phyloP scores from a whole-genome alignment of 202 grass and related monocot genomes.

The Dendrocalamus latiflorus region DNA sequence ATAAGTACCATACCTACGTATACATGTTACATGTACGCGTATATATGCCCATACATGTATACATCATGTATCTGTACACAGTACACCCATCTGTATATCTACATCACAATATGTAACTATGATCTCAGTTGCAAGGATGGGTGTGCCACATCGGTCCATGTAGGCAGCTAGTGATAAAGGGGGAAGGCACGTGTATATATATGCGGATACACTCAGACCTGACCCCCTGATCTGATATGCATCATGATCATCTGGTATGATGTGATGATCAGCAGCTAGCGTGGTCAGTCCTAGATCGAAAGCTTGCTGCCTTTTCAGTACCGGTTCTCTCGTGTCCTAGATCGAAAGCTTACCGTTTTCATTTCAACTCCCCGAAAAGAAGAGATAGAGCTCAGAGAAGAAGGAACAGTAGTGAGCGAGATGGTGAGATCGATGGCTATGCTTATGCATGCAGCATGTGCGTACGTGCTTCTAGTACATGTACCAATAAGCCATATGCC shows the following conservation, averaged over 20 bases:
- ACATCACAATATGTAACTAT: too few species aligned
- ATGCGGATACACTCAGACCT: constrained; percentile 27
- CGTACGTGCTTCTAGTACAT: too few species aligned
- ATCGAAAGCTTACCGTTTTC: too few species aligned
- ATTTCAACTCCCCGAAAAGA: too few species aligned
- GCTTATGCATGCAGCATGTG: neutral
- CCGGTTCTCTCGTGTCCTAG: neutral
- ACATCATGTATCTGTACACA: neutral
- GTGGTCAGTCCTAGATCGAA: neutral
- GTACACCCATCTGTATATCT: neutral
- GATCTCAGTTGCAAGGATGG: neutral
- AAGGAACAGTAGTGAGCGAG: neutral
- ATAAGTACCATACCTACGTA: neutral
- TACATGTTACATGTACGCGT: neutral
- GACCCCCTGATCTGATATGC: neutral
- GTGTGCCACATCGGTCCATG: neutral
- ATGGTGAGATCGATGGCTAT: neutral
- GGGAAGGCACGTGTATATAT: neutral
- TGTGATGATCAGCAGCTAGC: neutral
- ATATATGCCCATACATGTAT: neutral
- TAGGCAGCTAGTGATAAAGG: neutral
- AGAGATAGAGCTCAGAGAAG: neutral
- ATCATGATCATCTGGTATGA: constrained; percentile 4
- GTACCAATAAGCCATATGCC: too few species aligned
- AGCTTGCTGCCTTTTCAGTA: neutral